These are phyloP conservation scores for Wallacemonas sp. DNA, from an alignment of 208 protist genomes.

Conservation along the genomic window DNA sequence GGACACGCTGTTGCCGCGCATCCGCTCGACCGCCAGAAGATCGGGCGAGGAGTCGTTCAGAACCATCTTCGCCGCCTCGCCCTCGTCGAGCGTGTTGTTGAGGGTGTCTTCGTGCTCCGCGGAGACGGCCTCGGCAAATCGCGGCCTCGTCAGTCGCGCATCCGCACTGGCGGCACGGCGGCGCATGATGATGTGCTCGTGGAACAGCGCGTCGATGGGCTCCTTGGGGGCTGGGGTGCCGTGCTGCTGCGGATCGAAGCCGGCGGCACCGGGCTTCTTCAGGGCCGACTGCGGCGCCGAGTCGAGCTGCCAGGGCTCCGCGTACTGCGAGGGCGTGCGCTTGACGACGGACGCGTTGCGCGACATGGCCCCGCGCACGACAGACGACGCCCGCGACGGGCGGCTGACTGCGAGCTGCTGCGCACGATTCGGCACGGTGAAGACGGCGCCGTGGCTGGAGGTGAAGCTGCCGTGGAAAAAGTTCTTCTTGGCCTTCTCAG, in stretches of 20 bases:
- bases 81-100: not conserved
- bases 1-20: constrained; percentile 33
- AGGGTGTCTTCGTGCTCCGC: constrained; percentile 18
- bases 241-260: not conserved
- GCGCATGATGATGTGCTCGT: constrained; percentile 39
- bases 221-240: not conserved
- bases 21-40: constrained; percentile 47
- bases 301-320: constrained; percentile 26
- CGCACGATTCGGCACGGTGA: constrained; percentile 62
- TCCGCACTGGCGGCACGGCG: constrained; percentile 49
- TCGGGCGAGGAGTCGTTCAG: constrained; percentile 49
- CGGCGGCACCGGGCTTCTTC: constrained; percentile 30
- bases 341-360: constrained; percentile 22
- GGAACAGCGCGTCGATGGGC: constrained; percentile 20
- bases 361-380: constrained; percentile 17
- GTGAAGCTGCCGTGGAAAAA: constrained; percentile 84
- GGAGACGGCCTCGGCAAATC: not conserved
- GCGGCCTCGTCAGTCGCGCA: constrained; percentile 21
- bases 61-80: constrained; percentile 17
- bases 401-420: constrained; percentile 51
- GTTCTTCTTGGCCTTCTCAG: constrained; percentile 65
- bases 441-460: constrained; percentile 71
- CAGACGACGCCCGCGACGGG: constrained; percentile 35
- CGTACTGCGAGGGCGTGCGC: not conserved
- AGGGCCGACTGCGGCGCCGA: constrained; percentile 36